Evolutionary conservation across 2,329 filamentous ascomycete species (phyloP), one percentile per base, ranked within the genome.

Genomic region (Colletotrichum noveboracense): DNA sequence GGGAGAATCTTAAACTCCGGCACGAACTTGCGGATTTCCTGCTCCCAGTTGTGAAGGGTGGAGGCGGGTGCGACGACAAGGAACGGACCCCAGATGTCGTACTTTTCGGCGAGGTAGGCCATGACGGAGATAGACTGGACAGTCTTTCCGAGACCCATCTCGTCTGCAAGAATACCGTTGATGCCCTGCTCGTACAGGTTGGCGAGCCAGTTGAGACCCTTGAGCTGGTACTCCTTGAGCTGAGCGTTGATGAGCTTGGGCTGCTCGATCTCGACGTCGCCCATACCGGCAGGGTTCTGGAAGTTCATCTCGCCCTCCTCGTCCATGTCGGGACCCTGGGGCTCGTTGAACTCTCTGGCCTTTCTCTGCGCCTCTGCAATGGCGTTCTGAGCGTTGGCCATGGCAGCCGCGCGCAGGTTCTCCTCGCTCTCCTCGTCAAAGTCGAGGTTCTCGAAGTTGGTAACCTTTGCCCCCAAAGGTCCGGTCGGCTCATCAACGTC

Each of bases 231-330:
- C 84, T 99, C 97, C 84, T 99, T 99, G 82, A 99, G 92, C 83
- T 98, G 95, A 67, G 96, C 95, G 78, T 95, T 96, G 81, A 99
- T 91, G 86, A 98, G 92, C 85, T 96, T 97, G 10, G 97, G 97
- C 83, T 99, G 97, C 77, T 96, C 93, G 72, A 99, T 95, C 81
- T 98, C 95, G 79, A 98, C 95, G 80, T 97, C 96, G 80, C 96
- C 96, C 80, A 99, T 90, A 81, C 96, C 97, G 6, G 96, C 97
- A 1, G 97, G 97, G 83, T 99, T 98, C 87, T 99, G 97, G 89
- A 99, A 99, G 87, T 99, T 99, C 94, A 99, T 95, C 86, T 99
- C 97, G 80, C 96, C 96, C 81, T 98, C 96, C 75, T 98, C 96
- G 78, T 97, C 94, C 84, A 94, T 92, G 74, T 91, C 92, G 9